Evolutionary conservation across 2,329 filamentous ascomycete species (phyloP).

Genomic region (Epichloe hybrida): DNA sequence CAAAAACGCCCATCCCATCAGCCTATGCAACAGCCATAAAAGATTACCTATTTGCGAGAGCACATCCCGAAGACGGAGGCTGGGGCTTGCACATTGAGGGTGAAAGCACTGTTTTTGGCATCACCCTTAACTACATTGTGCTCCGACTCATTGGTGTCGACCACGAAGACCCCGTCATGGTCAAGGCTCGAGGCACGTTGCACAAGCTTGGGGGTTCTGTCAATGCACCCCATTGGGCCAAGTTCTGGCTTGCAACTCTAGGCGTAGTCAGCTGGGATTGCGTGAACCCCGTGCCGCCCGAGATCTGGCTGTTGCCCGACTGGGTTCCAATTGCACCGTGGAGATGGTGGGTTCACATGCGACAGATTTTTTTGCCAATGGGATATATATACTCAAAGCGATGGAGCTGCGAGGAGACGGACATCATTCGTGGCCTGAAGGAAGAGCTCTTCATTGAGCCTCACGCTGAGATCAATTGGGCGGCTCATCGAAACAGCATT

Average conservation of each 20-base stretch:
- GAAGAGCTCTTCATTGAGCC: constrained; percentile 73
- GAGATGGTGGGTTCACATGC: constrained; percentile 97
- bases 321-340: constrained; percentile 84
- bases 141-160: constrained; percentile 72
- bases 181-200: constrained; percentile 68
- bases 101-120: constrained; percentile 85
- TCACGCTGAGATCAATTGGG: constrained; percentile 67
- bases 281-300: constrained; percentile 86
- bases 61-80: constrained; percentile 78
- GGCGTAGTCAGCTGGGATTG: constrained; percentile 80
- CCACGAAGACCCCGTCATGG: constrained; percentile 71
- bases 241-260: constrained; percentile 82
- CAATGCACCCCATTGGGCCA: constrained; percentile 86
- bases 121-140: constrained; percentile 71
- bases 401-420: constrained; percentile 65
- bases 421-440: constrained; percentile 57
- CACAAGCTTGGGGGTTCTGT: constrained; percentile 83
- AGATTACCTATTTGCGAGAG: constrained; percentile 78
- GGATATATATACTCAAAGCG: constrained; percentile 74
- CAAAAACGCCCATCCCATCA: constrained; percentile 70
- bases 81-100: constrained; percentile 96
- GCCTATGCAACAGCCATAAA: constrained; percentile 78
- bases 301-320: constrained; percentile 85
- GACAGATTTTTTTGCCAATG: constrained; percentile 93
- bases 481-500: constrained; percentile 68